phyloP scores from a whole-genome alignment of 257 asterid species.

The Solanum clarkiae region DNA sequence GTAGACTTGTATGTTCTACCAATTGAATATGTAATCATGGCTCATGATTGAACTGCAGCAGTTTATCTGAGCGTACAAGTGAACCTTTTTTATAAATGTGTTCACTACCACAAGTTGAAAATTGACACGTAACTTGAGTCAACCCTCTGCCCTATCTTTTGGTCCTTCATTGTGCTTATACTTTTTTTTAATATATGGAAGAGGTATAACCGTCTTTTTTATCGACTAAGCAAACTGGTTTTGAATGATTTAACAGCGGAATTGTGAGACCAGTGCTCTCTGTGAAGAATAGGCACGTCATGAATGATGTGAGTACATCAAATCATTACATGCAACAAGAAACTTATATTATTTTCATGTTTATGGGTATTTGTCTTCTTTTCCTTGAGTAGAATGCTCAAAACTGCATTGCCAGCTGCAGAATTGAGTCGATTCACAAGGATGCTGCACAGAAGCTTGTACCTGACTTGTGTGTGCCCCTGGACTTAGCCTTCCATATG shows the following conservation, averaged over 20 bases:
- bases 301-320: conserved; percentile 54
- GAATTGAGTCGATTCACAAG: conserved; percentile 48
- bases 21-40: not conserved
- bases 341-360: conserved; percentile 10
- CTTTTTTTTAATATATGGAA: not conserved
- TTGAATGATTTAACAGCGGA: conserved; percentile 41
- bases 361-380: conserved; percentile 26
- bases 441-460: conserved; percentile 60
- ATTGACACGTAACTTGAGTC: not conserved
- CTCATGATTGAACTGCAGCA: not conserved
- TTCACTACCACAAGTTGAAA: not conserved
- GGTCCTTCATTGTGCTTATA: not conserved
- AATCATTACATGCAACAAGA: not conserved
- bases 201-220: not conserved
- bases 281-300: conserved; percentile 46
- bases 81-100: not conserved
- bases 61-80: not conserved
- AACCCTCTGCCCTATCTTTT: not conserved
- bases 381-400: conserved; percentile 68
- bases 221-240: conserved; percentile 1
- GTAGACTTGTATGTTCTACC: not conserved
- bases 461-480: conserved; percentile 51
- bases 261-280: conserved; percentile 72
- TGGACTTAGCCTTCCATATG: conserved; percentile 71
- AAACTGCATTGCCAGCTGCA: conserved; percentile 71